Evolutionary conservation across 805 yeast genomes (phyloP).

Genomic region (Wickerhamiella nectarea): DNA sequence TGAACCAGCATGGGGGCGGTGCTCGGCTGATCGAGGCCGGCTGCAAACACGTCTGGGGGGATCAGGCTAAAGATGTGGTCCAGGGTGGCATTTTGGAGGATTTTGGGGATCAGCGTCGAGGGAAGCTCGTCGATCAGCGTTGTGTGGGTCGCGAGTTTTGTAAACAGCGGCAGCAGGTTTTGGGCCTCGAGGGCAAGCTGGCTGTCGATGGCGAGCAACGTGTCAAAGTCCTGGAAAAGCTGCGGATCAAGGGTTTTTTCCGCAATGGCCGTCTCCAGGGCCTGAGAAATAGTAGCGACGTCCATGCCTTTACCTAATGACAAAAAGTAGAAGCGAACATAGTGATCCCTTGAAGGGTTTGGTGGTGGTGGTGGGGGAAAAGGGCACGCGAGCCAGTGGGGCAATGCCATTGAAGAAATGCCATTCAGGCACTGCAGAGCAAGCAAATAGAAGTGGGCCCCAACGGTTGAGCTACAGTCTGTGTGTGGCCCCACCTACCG

Average conservation of each 20-base stretch:
- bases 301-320: too few relatives aligned
- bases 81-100: conserved; percentile 11
- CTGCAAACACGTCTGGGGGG: conserved; percentile 7
- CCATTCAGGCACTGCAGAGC: too few relatives aligned
- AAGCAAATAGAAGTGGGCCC: too few relatives aligned
- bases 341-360: too few relatives aligned
- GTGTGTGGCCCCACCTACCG: too few relatives aligned
- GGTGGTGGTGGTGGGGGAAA: not conserved
- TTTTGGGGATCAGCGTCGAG: conserved; percentile 8
- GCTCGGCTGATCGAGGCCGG: conserved; percentile 10
- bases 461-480: too few relatives aligned
- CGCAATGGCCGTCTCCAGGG: not conserved
- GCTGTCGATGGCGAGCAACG: not conserved
- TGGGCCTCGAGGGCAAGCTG: not conserved
- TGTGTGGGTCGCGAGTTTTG: conserved; percentile 11
- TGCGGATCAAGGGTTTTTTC: not conserved
- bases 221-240: conserved; percentile 1
- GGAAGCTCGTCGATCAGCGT: conserved; percentile 12
- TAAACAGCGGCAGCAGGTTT: conserved; percentile 13
- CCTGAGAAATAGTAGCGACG: not conserved
- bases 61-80: conserved; percentile 11
- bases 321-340: too few relatives aligned
- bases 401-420: too few relatives aligned
- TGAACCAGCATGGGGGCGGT: conserved; percentile 13
- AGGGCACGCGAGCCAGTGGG: too few relatives aligned